Percentiles rank a stretch among this genome's conserved stretches.
These are phyloP conservation scores for Chondrostereum purpureum DNA, from an alignment of 1,284 basidiomycete genomes.

Conservation along the genomic window DNA sequence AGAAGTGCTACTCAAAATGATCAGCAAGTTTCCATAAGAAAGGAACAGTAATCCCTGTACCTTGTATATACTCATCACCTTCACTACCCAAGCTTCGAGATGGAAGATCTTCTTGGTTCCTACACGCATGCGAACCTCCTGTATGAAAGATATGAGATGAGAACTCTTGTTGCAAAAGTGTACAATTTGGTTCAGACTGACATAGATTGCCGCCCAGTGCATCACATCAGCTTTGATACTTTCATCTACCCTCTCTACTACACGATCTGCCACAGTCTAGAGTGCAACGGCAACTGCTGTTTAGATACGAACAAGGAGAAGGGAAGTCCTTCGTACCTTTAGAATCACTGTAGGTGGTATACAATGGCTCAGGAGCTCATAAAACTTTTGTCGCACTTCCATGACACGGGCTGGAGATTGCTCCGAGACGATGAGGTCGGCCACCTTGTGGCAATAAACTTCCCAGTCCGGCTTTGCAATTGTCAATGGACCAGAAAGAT, in stretches of 20 bases:
- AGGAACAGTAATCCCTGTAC: conserved; percentile 27
- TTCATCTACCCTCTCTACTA: conserved; percentile 87
- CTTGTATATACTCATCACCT: conserved; percentile 78
- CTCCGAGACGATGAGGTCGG: conserved; percentile 89
- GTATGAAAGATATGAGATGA: conserved; percentile 6
- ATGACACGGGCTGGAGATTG: conserved; percentile 90
- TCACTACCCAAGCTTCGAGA: conserved; percentile 88
- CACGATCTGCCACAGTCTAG: conserved; percentile 81
- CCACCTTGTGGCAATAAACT: conserved; percentile 91
- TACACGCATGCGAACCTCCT: conserved; percentile 88
- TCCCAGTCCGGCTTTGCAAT: conserved; percentile 99
- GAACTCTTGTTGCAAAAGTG: neutral
- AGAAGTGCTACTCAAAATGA: conserved; percentile 30
- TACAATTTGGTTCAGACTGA: conserved; percentile 31
- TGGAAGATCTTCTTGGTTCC: conserved; percentile 96
- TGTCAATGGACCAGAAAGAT: conserved; percentile 66
- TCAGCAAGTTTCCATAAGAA: conserved; percentile 1
- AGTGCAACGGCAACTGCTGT: neutral
- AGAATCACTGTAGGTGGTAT: conserved; percentile 92
- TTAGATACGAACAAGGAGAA: neutral
- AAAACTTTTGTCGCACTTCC: conserved; percentile 88
- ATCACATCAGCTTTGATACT: conserved; percentile 84
- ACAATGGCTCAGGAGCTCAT: conserved; percentile 95
- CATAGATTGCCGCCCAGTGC: conserved; percentile 96
- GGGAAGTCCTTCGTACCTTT: conserved; percentile 49